Base-by-base conservation (phyloP, 192 early-diverging fungal genomes). In the Rhizophagus prolifer region DNA sequence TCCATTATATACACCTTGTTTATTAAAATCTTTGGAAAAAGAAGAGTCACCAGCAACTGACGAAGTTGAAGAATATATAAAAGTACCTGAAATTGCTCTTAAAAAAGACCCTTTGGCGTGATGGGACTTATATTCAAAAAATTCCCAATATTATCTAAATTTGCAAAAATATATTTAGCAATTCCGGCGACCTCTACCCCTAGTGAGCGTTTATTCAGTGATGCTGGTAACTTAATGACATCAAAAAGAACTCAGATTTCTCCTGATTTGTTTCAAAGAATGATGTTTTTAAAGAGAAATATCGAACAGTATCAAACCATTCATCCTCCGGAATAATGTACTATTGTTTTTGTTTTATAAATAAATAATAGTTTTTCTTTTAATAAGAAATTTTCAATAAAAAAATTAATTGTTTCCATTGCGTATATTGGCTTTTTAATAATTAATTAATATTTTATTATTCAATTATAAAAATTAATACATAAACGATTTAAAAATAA, bases 231-330 rank as follows among this genome's bases (percentile, higher is more conserved):
- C 34, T 38, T 34, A 34, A 26, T 66, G 28, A 66, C 26, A 66
- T 12, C 21, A 3, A 66, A 66, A 38, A 66, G 25, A 19, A 66
- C 64, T 0, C 10, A 5, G 21, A 34, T 66, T 66, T 26, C 16
- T 9, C 26, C 64, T 38, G 64, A 66, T 10, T 26, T 66, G 6
- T 34, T 30, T 19, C 21, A 66, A 28, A 30, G 34, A 26, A 34
- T 30, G 6, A 34, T 66, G 25, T 66, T 66, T 66, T 66, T 66
- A 28, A 66, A 66, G 25, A 66, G 64, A 66, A 66, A 66, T 66
- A 34, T 38, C 2, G 64, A 66, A 14, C 16, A 66, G 6, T 30
- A 19, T 38, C 30, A 36, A 66, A 66, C 36, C 28, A 66, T 66
- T 1, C 58, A 59, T 66, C 25, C 64, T 30, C 26, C 1, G 16